A percentile compares a stretch with the other conserved stretches of the same genome.
Evolutionary conservation across 2,329 filamentous ascomycete species (phyloP).

Genomic region (Penicillium sp.): DNA sequence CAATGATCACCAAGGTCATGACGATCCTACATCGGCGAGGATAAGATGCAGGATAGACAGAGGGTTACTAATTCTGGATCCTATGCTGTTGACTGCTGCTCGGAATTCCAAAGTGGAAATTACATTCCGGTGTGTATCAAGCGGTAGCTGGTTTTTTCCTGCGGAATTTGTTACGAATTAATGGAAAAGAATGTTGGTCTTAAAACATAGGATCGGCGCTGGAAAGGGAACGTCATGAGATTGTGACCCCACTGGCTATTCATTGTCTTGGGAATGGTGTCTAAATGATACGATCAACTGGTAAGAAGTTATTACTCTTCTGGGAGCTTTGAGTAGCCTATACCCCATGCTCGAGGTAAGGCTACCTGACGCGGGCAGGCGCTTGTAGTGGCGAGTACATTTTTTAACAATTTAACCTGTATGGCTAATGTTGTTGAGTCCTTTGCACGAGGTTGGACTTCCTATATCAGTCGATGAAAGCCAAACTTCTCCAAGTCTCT

Average conservation of each 20-base stretch:
- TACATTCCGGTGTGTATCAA: neutral
- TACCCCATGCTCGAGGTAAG: neutral
- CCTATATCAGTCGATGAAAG: neutral
- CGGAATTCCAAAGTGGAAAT: neutral
- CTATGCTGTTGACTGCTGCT: neutral
- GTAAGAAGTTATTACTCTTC: neutral
- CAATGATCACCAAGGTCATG: neutral
- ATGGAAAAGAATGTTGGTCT: neutral
- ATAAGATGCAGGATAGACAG: neutral
- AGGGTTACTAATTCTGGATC: neutral
- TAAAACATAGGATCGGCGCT: neutral
- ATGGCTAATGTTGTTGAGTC: no score
- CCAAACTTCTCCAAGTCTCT: neutral
- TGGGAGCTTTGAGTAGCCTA: neutral
- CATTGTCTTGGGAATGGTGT: neutral
- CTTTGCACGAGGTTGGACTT: neutral
- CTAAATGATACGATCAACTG: neutral
- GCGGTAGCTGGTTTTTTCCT: neutral
- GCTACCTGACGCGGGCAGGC: no score
- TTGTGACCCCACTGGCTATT: neutral
- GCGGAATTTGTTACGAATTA: neutral
- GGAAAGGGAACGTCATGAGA: neutral
- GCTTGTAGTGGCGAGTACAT: neutral
- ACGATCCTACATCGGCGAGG: neutral
- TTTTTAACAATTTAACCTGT: neutral